Percentiles rank a stretch among this genome's conserved stretches.
These are phyloP conservation scores for Geotrichum candidum DNA, from an alignment of 1,139 yeast genomes.

Conservation along the genomic window DNA sequence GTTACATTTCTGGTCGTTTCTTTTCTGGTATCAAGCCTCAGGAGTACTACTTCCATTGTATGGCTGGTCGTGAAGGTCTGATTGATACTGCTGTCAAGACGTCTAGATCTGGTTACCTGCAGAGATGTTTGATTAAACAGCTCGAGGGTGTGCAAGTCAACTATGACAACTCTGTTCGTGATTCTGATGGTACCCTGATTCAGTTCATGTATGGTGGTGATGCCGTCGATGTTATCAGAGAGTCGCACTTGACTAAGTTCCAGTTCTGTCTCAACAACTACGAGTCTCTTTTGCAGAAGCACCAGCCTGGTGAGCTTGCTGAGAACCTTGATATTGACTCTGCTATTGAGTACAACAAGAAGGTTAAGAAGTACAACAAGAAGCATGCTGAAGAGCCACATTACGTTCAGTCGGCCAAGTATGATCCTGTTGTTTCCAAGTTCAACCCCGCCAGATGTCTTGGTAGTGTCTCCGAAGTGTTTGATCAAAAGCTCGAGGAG, in stretches of 20 bases:
- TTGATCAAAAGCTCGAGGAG: slow-evolving; percentile 71
- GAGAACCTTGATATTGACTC: slow-evolving; percentile 75
- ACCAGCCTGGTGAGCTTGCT: slow-evolving; percentile 73
- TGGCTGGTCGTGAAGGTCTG: slow-evolving; percentile 99
- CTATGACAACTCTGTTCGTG: slow-evolving; percentile 93
- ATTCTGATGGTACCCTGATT: slow-evolving; percentile 86
- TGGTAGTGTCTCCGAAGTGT: slow-evolving; percentile 89
- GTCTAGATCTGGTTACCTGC: slow-evolving; percentile 96
- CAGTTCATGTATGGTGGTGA: slow-evolving; percentile 99
- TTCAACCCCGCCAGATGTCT: slow-evolving; percentile 83
- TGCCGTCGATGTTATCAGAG: slow-evolving; percentile 88
- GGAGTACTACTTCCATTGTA: slow-evolving; percentile 98
- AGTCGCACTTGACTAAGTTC: slow-evolving; percentile 90
- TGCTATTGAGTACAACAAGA: slow-evolving; percentile 76
- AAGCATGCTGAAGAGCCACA: slow-evolving; percentile 62
- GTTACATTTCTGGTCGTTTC: slow-evolving; percentile 94
- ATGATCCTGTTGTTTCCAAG: slow-evolving; percentile 83
- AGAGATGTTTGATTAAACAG: slow-evolving; percentile 96
- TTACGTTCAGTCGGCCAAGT: slow-evolving; percentile 56
- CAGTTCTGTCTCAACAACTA: slow-evolving; percentile 89
- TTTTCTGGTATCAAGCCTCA: slow-evolving; percentile 98
- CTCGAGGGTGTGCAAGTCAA: slow-evolving; percentile 93
- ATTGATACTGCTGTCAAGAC: slow-evolving; percentile 99
- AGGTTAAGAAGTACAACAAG: slow-evolving; percentile 66
- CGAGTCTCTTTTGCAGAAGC: slow-evolving; percentile 77